Conservation (phyloP, 345 rosid genomes). For the Populus davidiana region DNA sequence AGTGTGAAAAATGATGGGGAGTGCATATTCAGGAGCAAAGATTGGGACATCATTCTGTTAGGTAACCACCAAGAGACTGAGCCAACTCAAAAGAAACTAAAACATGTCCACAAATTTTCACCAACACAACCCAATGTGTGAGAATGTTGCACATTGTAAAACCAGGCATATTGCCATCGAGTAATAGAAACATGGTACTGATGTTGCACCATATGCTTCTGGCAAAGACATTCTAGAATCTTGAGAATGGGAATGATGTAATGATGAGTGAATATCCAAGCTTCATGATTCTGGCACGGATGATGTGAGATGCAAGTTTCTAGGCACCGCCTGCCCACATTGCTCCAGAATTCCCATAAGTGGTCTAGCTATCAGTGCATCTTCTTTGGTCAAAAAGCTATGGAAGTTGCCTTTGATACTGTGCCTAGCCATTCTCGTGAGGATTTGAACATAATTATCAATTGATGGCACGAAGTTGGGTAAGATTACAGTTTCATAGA, state of each 20-base stretch:
- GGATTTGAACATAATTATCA: conserved; percentile 35
- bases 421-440: conserved; percentile 53
- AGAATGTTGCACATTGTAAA: background rate
- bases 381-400: conserved; percentile 43
- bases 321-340: conserved; percentile 51
- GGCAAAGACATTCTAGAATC: background rate
- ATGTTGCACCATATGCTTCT: background rate
- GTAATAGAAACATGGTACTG: background rate
- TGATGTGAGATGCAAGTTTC: conserved; percentile 18
- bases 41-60: background rate
- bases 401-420: conserved; percentile 45
- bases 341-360: conserved; percentile 47
- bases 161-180: background rate
- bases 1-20: background rate
- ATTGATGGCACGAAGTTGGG: conserved; percentile 39
- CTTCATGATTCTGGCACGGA: conserved; percentile 11
- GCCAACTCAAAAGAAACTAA: background rate
- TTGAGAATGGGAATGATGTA: background rate
- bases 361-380: conserved; percentile 33
- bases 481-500: conserved; percentile 44
- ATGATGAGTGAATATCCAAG: background rate
- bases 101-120: background rate
- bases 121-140: too few relatives aligned
- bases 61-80: background rate
- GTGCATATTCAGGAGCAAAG: background rate